A percentile compares a stretch with the other conserved stretches of the same genome.
phyloP scores from a whole-genome alignment of 495 filamentous ascomycete genomes.

The Echria macrotheca region DNA sequence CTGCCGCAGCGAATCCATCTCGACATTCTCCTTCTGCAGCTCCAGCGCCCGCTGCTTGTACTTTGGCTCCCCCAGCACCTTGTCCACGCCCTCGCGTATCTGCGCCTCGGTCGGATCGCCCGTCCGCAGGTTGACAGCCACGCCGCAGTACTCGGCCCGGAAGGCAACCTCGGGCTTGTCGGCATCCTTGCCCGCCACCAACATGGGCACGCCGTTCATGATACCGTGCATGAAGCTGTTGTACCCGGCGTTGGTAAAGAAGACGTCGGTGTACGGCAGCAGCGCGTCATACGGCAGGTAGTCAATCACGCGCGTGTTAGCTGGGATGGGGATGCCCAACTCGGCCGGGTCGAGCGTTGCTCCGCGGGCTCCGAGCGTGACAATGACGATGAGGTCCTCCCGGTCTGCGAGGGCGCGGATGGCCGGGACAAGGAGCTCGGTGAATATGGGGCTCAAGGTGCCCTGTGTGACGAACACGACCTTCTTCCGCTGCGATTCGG shows the following conservation, averaged over 20 bases:
- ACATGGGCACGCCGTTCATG: slow-evolving; percentile 35
- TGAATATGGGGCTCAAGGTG: slow-evolving; percentile 26
- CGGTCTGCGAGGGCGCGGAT: slow-evolving; percentile 23
- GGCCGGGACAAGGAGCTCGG: slow-evolving; percentile 32
- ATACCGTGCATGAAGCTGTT: slow-evolving; percentile 36
- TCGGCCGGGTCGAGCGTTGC: slow-evolving; percentile 13
- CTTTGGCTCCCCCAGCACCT: slow-evolving; percentile 17
- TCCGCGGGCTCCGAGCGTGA: slow-evolving; percentile 27
- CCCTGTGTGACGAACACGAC: slow-evolving; percentile 37
- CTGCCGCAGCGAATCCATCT: slow-evolving; percentile 9
- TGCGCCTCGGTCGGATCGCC: slow-evolving; percentile 18
- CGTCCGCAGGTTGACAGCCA: slow-evolving; percentile 29
- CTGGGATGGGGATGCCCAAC: slow-evolving; percentile 9
- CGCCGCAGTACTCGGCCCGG: slow-evolving; percentile 30
- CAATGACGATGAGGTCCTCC: slow-evolving; percentile 26
- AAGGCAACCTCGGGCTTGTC: slow-evolving; percentile 34
- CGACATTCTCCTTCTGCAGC: slow-evolving; percentile 21
- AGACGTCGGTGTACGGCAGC: slow-evolving; percentile 32
- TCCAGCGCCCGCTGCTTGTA: slow-evolving; percentile 14
- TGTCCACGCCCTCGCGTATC: slow-evolving; percentile 23
- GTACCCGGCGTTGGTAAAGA: slow-evolving; percentile 37
- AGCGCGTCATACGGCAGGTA: slow-evolving; percentile 34
- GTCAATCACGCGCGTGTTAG: slow-evolving; percentile 28
- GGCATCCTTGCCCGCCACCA: slow-evolving; percentile 31
- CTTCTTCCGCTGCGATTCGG: slow-evolving; percentile 21